phyloP scores from a whole-genome alignment of 768 basidiomycete genomes.

The Lenzites betulinus region DNA sequence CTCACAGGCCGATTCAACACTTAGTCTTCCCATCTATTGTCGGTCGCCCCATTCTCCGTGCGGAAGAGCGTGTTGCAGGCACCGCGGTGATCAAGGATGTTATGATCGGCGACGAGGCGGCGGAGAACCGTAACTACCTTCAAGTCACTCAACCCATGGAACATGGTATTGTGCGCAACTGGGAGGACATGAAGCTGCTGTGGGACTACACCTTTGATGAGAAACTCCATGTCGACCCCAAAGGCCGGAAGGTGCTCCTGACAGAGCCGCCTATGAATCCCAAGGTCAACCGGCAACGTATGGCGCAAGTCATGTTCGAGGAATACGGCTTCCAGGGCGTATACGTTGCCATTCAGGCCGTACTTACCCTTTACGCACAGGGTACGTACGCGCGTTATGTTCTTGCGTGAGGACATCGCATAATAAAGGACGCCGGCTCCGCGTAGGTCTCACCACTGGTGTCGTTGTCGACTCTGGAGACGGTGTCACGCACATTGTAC shows the following conservation, averaged over 20 bases:
- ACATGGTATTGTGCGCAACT: slow-evolving; percentile 97
- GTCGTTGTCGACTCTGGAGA: slow-evolving; percentile 99
- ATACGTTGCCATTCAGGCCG: slow-evolving; percentile 98
- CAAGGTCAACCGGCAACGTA: slow-evolving; percentile 84
- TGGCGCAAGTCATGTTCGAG: slow-evolving; percentile 99
- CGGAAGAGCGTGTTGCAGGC: slow-evolving; percentile 87
- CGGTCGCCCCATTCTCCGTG: slow-evolving; percentile 94
- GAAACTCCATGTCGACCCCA: slow-evolving; percentile 87
- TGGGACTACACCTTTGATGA: slow-evolving; percentile 99
- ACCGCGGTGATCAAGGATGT: slow-evolving; percentile 90
- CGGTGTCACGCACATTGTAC: slow-evolving; percentile 98
- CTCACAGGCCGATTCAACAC: not conserved
- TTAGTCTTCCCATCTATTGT: slow-evolving; percentile 95
- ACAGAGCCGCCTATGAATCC: slow-evolving; percentile 99
- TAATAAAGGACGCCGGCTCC: not conserved
- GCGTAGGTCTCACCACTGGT: slow-evolving; percentile 89
- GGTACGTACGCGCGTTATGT: slow-evolving; percentile 52
- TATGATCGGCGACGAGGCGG: slow-evolving; percentile 98
- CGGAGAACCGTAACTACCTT: slow-evolving; percentile 90
- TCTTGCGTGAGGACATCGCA: no score
- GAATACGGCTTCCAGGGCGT: slow-evolving; percentile 95
- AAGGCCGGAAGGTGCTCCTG: slow-evolving; percentile 85
- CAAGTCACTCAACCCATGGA: slow-evolving; percentile 99
- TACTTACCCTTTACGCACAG: slow-evolving; percentile 97
- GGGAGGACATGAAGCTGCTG: slow-evolving; percentile 98